Conservation (phyloP, 2,329 filamentous ascomycete species). For the Alternaria burnsii region DNA sequence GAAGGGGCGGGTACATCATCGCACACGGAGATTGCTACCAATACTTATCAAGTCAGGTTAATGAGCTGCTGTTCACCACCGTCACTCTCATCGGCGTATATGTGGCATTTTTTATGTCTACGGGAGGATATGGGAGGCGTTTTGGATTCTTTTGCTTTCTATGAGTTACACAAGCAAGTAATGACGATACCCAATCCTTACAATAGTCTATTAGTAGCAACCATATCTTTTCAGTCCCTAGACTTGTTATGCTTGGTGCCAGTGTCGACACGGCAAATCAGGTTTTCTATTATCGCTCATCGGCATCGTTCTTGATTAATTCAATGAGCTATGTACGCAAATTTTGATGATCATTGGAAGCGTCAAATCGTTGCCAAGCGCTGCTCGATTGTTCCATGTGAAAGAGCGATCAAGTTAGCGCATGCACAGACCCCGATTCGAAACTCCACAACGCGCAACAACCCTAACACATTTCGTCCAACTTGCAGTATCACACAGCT, state of each 20-base stretch:
- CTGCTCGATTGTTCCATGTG: slow-evolving; percentile 10
- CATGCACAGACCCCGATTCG: slow-evolving; percentile 10
- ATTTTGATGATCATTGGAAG: background rate
- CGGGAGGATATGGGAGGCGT: slow-evolving; percentile 2
- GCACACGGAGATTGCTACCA: background rate
- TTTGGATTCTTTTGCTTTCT: slow-evolving; percentile 4
- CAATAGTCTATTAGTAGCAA: slow-evolving; percentile 10
- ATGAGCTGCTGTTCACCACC: slow-evolving; percentile 12
- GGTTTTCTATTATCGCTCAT: background rate
- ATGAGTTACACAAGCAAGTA: slow-evolving; percentile 14
- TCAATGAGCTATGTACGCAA: background rate
- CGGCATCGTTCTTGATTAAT: too few relatives aligned
- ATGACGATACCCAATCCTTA: slow-evolving; percentile 15
- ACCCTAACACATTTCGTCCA: background rate
- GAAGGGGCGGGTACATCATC: too few relatives aligned
- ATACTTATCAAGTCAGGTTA: slow-evolving; percentile 6
- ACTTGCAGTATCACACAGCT: background rate
- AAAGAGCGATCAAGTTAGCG: slow-evolving; percentile 11
- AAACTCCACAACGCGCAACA: slow-evolving; percentile 11
- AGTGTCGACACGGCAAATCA: background rate
- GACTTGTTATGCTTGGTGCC: background rate
- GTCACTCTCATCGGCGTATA: slow-evolving; percentile 12
- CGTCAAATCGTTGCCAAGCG: background rate
- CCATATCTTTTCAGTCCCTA: background rate
- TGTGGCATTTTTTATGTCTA: background rate